Conservation (phyloP, 306 rosid genomes). For the Abrus precatorius region DNA sequence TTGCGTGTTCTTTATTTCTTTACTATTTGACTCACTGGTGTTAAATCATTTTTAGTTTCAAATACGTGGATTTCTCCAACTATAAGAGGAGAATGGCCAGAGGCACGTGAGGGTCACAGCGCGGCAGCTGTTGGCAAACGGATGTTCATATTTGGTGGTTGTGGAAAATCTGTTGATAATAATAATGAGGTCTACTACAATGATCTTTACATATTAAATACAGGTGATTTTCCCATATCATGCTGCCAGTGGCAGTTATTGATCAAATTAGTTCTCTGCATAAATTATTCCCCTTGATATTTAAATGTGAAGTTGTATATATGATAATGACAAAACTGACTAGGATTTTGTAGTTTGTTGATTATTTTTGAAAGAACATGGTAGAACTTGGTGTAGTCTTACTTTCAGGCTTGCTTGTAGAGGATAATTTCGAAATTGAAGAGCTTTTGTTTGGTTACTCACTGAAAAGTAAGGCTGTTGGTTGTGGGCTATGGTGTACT, state of each 20-base stretch:
- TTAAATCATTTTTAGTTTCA: constrained; percentile 60
- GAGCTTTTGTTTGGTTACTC: constrained; percentile 24
- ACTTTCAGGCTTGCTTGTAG: constrained; percentile 31
- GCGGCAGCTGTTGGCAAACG: constrained; percentile 92
- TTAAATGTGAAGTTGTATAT: constrained; percentile 21
- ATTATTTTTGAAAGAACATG: constrained; percentile 22
- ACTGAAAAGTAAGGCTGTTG: not conserved
- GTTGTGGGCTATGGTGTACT: constrained; percentile 1
- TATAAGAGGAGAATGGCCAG: constrained; percentile 91
- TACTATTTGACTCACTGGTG: constrained; percentile 24
- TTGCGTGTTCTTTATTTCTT: constrained; percentile 10
- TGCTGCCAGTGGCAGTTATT: constrained; percentile 14
- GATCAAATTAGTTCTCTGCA: constrained; percentile 23
- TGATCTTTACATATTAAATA: constrained; percentile 92
- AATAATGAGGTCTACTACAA: constrained; percentile 80
- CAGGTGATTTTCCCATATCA: constrained; percentile 64
- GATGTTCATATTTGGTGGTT: constrained; percentile 90
- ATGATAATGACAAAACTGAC: constrained; percentile 5
- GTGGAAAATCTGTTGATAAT: constrained; percentile 82
- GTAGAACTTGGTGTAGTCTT: constrained; percentile 37
- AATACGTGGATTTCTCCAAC: constrained; percentile 86
- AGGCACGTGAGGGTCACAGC: constrained; percentile 96
- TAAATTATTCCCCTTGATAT: constrained; percentile 11
- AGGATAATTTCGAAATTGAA: constrained; percentile 35
- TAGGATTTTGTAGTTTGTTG: constrained; percentile 18